Percentiles rank a stretch among this genome's conserved stretches.
Evolutionary conservation across 306 rosid genomes (phyloP).

Genomic region (Begonia loranthoides): DNA sequence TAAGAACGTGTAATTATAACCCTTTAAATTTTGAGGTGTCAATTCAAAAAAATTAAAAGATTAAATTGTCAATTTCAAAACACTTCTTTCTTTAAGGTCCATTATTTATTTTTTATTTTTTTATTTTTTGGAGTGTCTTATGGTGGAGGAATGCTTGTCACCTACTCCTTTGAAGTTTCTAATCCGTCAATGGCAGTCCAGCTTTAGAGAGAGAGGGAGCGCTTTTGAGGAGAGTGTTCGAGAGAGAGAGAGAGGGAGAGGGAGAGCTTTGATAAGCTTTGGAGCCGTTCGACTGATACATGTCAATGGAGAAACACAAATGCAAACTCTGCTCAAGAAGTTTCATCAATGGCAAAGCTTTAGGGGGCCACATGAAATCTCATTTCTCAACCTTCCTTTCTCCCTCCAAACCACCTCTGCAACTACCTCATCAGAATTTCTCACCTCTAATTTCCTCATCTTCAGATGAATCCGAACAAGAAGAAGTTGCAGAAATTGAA

Average conservation of each 20-base stretch:
- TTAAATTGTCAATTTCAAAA: no score
- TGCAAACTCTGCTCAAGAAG: slow-evolving; percentile 64
- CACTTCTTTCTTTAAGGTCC: no score
- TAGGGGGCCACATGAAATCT: slow-evolving; percentile 89
- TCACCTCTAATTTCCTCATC: slow-evolving; percentile 14
- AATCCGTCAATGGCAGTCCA: slow-evolving; percentile 22
- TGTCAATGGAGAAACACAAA: slow-evolving; percentile 60
- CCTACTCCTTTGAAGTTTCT: slow-evolving; percentile 73
- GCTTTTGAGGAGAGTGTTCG: neutral
- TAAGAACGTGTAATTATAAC: no score
- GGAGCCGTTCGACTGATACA: slow-evolving; percentile 4
- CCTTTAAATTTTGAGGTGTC: no score
- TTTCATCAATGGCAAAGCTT: slow-evolving; percentile 64
- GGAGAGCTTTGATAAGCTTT: slow-evolving; percentile 7
- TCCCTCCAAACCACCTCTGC: slow-evolving; percentile 22
- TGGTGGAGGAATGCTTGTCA: slow-evolving; percentile 93
- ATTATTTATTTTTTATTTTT: no score
- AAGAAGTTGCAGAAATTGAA: neutral
- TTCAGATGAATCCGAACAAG: neutral
- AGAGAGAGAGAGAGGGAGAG: slow-evolving; percentile 11
- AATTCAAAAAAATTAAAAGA: no score
- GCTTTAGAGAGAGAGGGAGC: no score
- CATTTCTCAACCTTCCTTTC: slow-evolving; percentile 54
- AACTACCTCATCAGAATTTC: neutral
- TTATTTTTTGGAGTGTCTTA: slow-evolving; percentile 30